Base-by-base conservation (phyloP, 306 rosid species). In the Corylus avellana region DNA sequence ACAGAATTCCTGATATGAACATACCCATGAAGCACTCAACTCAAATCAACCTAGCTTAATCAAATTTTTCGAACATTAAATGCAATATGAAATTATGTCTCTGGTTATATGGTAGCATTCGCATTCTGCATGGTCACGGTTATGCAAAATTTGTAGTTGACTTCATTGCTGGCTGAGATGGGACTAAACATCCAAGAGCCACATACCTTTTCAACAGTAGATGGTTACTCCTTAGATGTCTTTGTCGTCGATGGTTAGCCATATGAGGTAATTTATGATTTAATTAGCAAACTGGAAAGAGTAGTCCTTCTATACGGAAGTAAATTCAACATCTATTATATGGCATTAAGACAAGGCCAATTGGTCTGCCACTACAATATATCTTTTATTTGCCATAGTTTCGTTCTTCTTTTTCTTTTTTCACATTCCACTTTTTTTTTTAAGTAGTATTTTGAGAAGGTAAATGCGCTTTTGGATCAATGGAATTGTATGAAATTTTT, bases 231-330 rank as follows among this genome's bases (percentile, higher is more conserved):
- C 66, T 86, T 96, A 82, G 99, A 96, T 66, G 99, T 96, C 81
- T 96, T 96, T 90, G 99, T 96, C 76, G 98, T 96, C 75, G 99
- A 93, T 48, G 99, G 99, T 68, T 96, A 98, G 99, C 94, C 94
- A 73, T 87, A 90, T 57, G 98, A 96, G 96, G 99, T 96, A 89
- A 37, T 73, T 50, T 82, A 72, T n/a, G 13, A 22, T 42, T 48
- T 27, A 79, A 12, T 39, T 7, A 61, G 17, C 46, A 4, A 39
- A 39, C 77, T 50, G 22, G 72, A 54, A 51, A 44, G 37, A 39
- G 17, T 47, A n/a, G 12, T 48, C 73, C 49, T 73, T 50, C 56
- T 63, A 71, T 51, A 5, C 46, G 13, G 2, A 61, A 69, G 68
- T 66, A 48, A 70, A 42, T 27, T 32, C 67, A 78, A 29, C 12